Base-by-base conservation (phyloP, 2,329 filamentous ascomycete genomes). In the Phyllosticta citriasiana region DNA sequence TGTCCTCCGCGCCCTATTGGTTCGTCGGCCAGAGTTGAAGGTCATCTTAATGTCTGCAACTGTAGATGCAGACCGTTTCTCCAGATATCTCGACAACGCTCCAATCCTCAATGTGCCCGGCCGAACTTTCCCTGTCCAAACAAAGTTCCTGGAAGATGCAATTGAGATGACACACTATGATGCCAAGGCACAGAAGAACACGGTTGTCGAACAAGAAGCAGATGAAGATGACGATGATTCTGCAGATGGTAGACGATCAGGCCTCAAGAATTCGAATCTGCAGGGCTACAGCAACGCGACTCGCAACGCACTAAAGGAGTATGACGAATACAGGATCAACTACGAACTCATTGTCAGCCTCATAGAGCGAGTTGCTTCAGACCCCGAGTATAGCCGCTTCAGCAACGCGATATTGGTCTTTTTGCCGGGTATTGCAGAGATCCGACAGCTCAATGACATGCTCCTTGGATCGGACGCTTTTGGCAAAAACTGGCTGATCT, bases 11-110 rank as follows among this genome's bases (percentile, higher is more conserved):
- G 88, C 92, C 64, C 79, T 99, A 3, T 82, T 97, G 76, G 73
- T 82, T 30, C 83, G 84, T 66, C 83, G 93, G 59, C 87, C 87
- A 63, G 89, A 96, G 65, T 79, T 99, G 57, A 97, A 96, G 74
- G 88, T 99, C 22, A 82, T 99, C 47, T 82, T 99, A 55, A 99
- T 99, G 94, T 97, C 93, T 66, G 94, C 94, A 10, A 99, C 94
- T 0, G 91, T 99, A 7, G 91, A 99, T 72, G 91, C 94, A 0
- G 87, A 93, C 63, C 86, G 87, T 16, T 97, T 99, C 71, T 97
- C 94, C 0, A 84, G 84, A 10, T 99, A 97, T 70, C 82, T 99
- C 1, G 86, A 87, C 60, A 85, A 86, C 4, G 93, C 93, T 0
- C 93, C 93, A 0, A 85, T 97, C 51, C 79, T 99, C 59, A 91